Percentiles rank a stretch among this genome's conserved stretches.
Evolutionary conservation across 2,329 filamentous ascomycete species (phyloP).

Genomic region (Fusarium vanettenii): DNA sequence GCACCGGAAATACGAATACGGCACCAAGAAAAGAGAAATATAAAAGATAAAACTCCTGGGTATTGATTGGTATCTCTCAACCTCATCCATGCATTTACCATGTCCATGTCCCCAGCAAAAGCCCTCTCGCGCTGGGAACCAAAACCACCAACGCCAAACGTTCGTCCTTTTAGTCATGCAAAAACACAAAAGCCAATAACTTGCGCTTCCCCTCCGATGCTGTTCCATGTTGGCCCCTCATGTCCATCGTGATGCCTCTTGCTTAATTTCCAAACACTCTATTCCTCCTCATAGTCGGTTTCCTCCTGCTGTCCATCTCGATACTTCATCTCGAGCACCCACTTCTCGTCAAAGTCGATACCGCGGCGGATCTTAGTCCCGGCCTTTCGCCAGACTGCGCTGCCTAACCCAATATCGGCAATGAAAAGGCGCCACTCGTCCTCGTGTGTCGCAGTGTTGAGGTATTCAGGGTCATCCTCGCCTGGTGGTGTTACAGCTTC

Average conservation of each 20-base stretch:
- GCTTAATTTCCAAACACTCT: neutral
- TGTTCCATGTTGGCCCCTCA: neutral
- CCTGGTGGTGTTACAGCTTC: conserved; percentile 73
- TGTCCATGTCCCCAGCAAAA: conserved; percentile 15
- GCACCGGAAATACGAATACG: neutral
- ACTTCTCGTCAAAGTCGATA: conserved; percentile 88
- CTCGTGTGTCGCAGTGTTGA: conserved; percentile 52
- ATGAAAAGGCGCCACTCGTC: conserved; percentile 84
- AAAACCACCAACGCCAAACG: conserved; percentile 31
- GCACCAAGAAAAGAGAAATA: neutral
- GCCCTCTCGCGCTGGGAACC: conserved; percentile 20
- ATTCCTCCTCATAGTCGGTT: conserved; percentile 42
- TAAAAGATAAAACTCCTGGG: conserved; percentile 37
- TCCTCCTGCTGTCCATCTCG: conserved; percentile 49
- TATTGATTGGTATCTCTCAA: conserved; percentile 38
- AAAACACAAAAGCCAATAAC: conserved; percentile 8
- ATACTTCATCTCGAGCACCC: conserved; percentile 80
- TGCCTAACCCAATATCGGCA: conserved; percentile 86
- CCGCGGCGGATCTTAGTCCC: conserved; percentile 84
- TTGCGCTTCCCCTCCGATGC: conserved; percentile 12
- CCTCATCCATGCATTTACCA: conserved; percentile 28
- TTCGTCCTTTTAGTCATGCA: conserved; percentile 17
- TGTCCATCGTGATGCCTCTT: neutral
- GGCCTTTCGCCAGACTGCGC: conserved; percentile 86
- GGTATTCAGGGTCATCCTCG: conserved; percentile 51